Base-by-base conservation (phyloP, 2,329 filamentous ascomycete genomes). In the Trichophyton rubrum region DNA sequence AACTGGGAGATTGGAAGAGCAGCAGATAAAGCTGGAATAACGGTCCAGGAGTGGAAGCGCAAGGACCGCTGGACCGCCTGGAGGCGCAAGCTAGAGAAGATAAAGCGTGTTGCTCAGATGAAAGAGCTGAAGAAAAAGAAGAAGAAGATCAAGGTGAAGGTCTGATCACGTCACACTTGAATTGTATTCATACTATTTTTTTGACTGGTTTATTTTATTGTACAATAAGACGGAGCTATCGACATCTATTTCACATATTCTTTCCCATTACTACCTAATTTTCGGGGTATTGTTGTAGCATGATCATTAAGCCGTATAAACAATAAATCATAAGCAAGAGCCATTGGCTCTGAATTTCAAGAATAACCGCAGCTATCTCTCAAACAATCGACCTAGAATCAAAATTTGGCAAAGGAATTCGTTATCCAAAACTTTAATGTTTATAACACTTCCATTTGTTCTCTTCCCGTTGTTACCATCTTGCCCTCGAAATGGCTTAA, bases 321-420 rank as follows among this genome's bases (percentile, higher is more conserved):
- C 17, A 30, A 53, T 53, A 53, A 53, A 15, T 53, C 49, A 53
- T 53, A 53, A 53, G 5, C 30, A 13, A 30, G 20, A 53, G 22
- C 49, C 11, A 17, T 6, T 53, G 13, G 49, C 49, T 17, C 49
- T 53, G 22, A 20, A 24, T 27, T 11, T n/a, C 15, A 9, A 20
- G 7, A 47, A 22, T 47, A 47, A 27, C 11, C 22, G 7, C 7
- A 53, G 49, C 45, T 60, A 64, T 38, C 83, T 81, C 63, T 89
- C 86, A 59, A 90, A 82, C 66, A 96, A 74, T 63, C 85, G 83
- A 0, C 91, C 92, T 58, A 96, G 72, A 64, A 99, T 96, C 62
- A 97, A 77, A 72, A 90, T 96, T 78, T 99, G 92, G 60, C 95
- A 85, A 22, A 97, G 84, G 69, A 92, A 84, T 73, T 97, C 92